These are phyloP conservation scores for Melampsora americana DNA, from an alignment of 1,284 basidiomycete genomes.

Conservation along the genomic window DNA sequence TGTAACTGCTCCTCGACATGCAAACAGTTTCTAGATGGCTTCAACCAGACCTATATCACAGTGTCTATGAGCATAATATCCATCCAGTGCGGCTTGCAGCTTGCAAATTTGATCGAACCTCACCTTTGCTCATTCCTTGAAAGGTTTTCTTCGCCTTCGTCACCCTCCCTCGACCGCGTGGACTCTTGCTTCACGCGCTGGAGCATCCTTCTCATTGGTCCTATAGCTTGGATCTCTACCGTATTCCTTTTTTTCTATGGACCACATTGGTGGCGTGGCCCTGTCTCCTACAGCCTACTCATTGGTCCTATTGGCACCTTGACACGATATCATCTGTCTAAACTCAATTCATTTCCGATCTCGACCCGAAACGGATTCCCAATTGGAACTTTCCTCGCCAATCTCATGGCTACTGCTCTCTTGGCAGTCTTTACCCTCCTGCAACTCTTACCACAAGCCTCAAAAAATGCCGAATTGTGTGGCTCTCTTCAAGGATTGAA, in stretches of 20 bases:
- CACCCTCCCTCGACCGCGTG: not conserved
- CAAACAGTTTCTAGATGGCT: conserved; percentile 75
- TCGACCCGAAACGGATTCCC: conserved; percentile 63
- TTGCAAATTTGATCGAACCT: conserved; percentile 35
- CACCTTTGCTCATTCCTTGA: conserved; percentile 10
- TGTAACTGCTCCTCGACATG: not conserved
- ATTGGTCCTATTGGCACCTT: conserved; percentile 86
- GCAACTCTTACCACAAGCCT: conserved; percentile 59
- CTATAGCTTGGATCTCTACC: conserved; percentile 57
- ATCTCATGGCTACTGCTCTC: conserved; percentile 73
- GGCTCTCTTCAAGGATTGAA: conserved; percentile 71
- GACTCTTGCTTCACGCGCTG: not conserved
- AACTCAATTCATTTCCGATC: conserved; percentile 64
- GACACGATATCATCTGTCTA: conserved; percentile 73
- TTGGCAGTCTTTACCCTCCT: conserved; percentile 69
- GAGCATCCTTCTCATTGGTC: conserved; percentile 46
- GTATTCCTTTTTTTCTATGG: conserved; percentile 75
- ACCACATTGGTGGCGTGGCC: conserved; percentile 67
- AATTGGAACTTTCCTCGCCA: conserved; percentile 81
- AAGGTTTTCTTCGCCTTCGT: conserved; percentile 6
- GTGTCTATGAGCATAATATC: conserved; percentile 59
- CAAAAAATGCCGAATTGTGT: conserved; percentile 62
- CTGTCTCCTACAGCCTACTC: conserved; percentile 80
- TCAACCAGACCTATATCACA: conserved; percentile 77
- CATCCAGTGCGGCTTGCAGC: conserved; percentile 40